phyloP scores from a whole-genome alignment of 352 stramenopile species.

The Pythium guiyangense region DNA sequence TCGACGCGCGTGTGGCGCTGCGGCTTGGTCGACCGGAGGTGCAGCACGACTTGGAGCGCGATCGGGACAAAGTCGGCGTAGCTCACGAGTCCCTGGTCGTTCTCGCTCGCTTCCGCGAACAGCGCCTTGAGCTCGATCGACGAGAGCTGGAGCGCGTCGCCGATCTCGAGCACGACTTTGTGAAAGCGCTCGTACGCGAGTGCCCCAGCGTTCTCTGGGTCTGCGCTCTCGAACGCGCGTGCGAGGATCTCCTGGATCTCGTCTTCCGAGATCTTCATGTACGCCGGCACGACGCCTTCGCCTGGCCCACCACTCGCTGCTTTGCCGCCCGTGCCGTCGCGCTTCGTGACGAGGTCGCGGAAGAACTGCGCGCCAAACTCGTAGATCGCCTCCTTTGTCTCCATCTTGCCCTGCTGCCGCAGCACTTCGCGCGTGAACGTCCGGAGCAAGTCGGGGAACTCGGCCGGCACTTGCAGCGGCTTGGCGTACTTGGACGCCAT shows the following conservation, averaged over 20 bases:
- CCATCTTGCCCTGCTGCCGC: constrained; percentile 75
- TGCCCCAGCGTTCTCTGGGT: constrained; percentile 34
- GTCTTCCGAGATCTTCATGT: constrained; percentile 62
- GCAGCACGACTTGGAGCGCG: constrained; percentile 37
- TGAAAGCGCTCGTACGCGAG: constrained; percentile 41
- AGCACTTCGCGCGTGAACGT: constrained; percentile 79
- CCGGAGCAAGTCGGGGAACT: constrained; percentile 72
- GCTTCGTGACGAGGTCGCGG: constrained; percentile 45
- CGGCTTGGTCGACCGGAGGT: constrained; percentile 35
- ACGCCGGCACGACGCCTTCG: constrained; percentile 15
- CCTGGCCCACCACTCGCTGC: neutral
- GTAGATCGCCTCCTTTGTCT: constrained; percentile 77
- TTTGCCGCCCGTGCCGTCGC: constrained; percentile 21
- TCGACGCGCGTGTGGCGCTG: constrained; percentile 44
- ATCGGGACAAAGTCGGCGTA: constrained; percentile 53
- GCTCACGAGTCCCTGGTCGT: constrained; percentile 42
- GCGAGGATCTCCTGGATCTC: constrained; percentile 44
- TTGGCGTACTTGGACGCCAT: constrained; percentile 88
- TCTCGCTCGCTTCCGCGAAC: constrained; percentile 64
- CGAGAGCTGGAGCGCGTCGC: constrained; percentile 53
- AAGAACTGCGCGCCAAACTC: constrained; percentile 74
- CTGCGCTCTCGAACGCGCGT: constrained; percentile 37
- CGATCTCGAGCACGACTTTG: constrained; percentile 36
- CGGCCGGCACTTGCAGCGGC: constrained; percentile 59
- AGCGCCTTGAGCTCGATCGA: constrained; percentile 46